Base-by-base conservation (phyloP, 2,329 filamentous ascomycete genomes). In the Pseudocercospora eumusae region DNA sequence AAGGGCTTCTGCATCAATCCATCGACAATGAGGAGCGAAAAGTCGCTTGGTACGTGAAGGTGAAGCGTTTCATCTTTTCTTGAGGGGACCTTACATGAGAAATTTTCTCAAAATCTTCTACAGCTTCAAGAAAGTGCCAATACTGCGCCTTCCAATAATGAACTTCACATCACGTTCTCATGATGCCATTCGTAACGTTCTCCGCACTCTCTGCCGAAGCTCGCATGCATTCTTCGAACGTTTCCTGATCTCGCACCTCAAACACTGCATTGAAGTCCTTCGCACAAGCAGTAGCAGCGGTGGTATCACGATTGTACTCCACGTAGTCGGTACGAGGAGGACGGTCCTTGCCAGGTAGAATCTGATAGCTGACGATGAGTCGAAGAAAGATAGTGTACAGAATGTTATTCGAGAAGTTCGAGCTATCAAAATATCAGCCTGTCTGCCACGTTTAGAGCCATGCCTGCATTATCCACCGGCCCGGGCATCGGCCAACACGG, bases 231-330 rank as follows among this genome's bases (percentile, higher is more conserved):
- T 4, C 31, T 2, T 49, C 21, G 21, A 57, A 57, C 9, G 31
- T 4, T 21, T 20, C 15, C 18, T 33, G 15, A 33, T 57, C 42
- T 33, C 56, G 42, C 3, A 57, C 11, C 28, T 31, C 27, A 21
- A 57, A 57, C 3, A 27, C 11, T 21, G 56, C 56, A 6, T 20
- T 21, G 18, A 57, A 57, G n/a, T 57, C 56, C 56, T 49, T 57
- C 6, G 56, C 36, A 40, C 40, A 57, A 18, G 44, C 56, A 18
- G 56, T 57, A 3, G 56, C 56, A 27, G 44, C 40, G 6, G 40
- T 57, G 2, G 23, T 49, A 21, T 57, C 56, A 13, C 44, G 56
- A 40, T 57, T 57, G 18, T 57, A 57, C 1, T 36, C 44, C 23
- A 57, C 27, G 28, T 57, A 57, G 13, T 57, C 56, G 11, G 44